phyloP scores from a whole-genome alignment of 441 rosid genomes.

The Syzygium syzygioides region DNA sequence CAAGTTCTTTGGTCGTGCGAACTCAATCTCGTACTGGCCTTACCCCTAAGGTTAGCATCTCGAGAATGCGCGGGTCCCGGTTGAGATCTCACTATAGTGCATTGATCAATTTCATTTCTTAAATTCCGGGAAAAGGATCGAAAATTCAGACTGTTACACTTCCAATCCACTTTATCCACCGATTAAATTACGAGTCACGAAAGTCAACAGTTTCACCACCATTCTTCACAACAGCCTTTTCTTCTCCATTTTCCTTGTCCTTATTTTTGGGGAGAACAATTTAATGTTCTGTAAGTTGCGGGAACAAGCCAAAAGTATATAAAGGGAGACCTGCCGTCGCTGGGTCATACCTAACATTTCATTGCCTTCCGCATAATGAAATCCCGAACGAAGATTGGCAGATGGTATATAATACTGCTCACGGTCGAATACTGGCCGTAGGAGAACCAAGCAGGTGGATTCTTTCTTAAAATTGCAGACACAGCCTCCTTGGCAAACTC shows the following conservation, averaged over 20 bases:
- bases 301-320: neutral
- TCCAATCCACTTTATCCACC: neutral
- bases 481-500: conserved; percentile 68
- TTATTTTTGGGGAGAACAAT: neutral
- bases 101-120: too few species aligned
- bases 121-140: too few species aligned
- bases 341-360: conserved; percentile 17
- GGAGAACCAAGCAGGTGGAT: conserved; percentile 76
- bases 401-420: conserved; percentile 43
- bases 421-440: conserved; percentile 46
- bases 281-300: neutral
- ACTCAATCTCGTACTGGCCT: too few species aligned
- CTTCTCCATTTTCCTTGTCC: neutral
- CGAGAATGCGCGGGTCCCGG: too few species aligned
- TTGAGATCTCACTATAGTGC: too few species aligned
- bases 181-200: neutral
- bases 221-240: neutral
- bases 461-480: conserved; percentile 45
- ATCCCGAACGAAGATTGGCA: conserved; percentile 54
- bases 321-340: neutral
- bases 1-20: too few species aligned
- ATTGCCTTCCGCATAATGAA: conserved; percentile 30
- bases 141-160: too few species aligned
- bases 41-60: too few species aligned
- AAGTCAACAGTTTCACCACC: neutral